Percentiles rank a stretch among this genome's conserved stretches.
phyloP scores from a whole-genome alignment of 1,284 basidiomycete genomes.

The Clitocybe nebularis region DNA sequence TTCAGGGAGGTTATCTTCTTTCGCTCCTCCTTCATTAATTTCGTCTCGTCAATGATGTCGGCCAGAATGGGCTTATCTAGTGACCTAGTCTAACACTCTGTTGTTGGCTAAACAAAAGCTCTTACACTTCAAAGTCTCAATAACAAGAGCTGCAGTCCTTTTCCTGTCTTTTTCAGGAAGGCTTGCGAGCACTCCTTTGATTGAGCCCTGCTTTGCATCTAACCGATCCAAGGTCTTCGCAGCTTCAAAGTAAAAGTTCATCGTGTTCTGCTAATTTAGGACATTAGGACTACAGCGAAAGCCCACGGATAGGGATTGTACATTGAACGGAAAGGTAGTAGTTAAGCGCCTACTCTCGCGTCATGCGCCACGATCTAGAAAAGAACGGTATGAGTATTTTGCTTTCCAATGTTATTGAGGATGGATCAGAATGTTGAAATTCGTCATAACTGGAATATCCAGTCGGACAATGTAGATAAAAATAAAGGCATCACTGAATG shows the following conservation, averaged over 20 bases:
- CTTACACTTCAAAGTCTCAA: constrained; percentile 92
- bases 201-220: constrained; percentile 82
- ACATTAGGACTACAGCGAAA: constrained; percentile 13
- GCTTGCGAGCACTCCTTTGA: constrained; percentile 72
- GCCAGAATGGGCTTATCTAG: constrained; percentile 68
- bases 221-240: constrained; percentile 79
- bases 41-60: constrained; percentile 60
- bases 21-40: constrained; percentile 71
- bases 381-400: constrained; percentile 13
- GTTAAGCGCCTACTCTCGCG: too few relatives aligned
- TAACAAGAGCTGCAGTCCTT: constrained; percentile 74
- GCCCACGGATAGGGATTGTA: constrained; percentile 14
- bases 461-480: constrained; percentile 89
- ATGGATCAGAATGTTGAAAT: constrained; percentile 22
- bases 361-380: too few relatives aligned
- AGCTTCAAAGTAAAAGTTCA: constrained; percentile 94
- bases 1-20: constrained; percentile 71
- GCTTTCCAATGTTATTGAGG: too few relatives aligned
- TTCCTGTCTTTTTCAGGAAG: constrained; percentile 77
- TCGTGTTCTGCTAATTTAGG: constrained; percentile 32
- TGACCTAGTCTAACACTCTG: too few relatives aligned
- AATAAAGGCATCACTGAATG: constrained; percentile 17
- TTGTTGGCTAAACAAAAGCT: constrained; percentile 13
- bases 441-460: constrained; percentile 41
- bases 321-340: too few relatives aligned